Percentiles rank a stretch among this genome's conserved stretches.
These are phyloP conservation scores for Arthrobotrys sphaeroides DNA, from an alignment of 2,329 filamentous ascomycete species.

Conservation along the genomic window DNA sequence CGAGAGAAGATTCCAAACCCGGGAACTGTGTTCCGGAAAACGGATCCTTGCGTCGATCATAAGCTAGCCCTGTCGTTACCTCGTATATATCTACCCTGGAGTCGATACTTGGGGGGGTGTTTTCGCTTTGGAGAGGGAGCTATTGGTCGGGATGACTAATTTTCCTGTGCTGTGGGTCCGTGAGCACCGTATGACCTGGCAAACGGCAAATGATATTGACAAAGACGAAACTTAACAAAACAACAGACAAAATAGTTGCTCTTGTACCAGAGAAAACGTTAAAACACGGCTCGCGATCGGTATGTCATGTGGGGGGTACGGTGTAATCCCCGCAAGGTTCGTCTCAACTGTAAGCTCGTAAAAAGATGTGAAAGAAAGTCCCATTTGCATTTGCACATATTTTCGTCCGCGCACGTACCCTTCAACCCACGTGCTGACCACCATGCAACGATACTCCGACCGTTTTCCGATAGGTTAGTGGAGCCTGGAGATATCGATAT, in stretches of 20 bases:
- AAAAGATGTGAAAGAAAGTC: background rate
- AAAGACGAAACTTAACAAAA: background rate
- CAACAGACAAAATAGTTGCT: background rate
- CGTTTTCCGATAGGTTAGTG: background rate
- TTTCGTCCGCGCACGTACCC: slow-evolving; percentile 1
- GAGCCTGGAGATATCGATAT: no score
- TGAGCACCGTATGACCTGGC: background rate
- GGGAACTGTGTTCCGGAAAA: background rate
- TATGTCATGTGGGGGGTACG: background rate
- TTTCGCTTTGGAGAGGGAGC: background rate
- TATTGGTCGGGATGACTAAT: background rate
- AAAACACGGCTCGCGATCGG: no score
- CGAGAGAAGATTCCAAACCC: background rate
- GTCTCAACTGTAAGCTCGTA: background rate
- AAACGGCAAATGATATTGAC: background rate
- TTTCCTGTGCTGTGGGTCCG: background rate
- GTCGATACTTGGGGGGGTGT: background rate
- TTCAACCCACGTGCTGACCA: background rate
- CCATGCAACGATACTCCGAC: background rate
- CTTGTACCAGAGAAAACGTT: background rate
- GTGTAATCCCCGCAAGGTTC: background rate
- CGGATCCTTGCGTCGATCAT: slow-evolving; percentile 1
- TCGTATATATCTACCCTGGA: background rate
- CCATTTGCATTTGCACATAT: background rate
- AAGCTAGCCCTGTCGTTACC: slow-evolving; percentile 1